Evolutionary conservation across 768 basidiomycete genomes (phyloP).

Genomic region (Boletus tomentosulus): DNA sequence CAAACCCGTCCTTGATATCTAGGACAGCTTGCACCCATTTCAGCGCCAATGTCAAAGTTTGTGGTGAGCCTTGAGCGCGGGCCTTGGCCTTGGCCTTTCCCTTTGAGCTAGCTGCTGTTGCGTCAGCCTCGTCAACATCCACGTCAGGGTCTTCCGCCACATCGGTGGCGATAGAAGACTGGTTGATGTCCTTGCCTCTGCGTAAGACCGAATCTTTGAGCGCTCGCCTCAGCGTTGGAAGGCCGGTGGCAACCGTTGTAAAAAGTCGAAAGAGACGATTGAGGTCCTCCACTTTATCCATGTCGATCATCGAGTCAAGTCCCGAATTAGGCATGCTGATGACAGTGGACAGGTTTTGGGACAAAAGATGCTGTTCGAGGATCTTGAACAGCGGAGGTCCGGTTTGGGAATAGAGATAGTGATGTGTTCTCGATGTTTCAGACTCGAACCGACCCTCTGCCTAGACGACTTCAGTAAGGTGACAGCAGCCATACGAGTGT

Average conservation of each 20-base stretch:
- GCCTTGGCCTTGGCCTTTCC: constrained; percentile 57
- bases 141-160: constrained; percentile 31
- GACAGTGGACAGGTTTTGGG: constrained; percentile 69
- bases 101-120: constrained; percentile 33
- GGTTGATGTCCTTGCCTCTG: constrained; percentile 80
- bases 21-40: constrained; percentile 94
- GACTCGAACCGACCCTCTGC: constrained; percentile 76
- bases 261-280: constrained; percentile 77
- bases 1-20: constrained; percentile 89
- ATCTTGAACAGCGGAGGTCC: constrained; percentile 64
- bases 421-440: constrained; percentile 79
- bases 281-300: constrained; percentile 71
- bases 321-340: constrained; percentile 82
- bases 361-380: constrained; percentile 72
- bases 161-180: constrained; percentile 44
- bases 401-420: constrained; percentile 81
- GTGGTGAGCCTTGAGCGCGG: constrained; percentile 38
- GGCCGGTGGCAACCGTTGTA: constrained; percentile 60
- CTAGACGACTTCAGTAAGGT: constrained; percentile 37
- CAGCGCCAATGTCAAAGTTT: constrained; percentile 58
- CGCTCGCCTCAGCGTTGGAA: constrained; percentile 56
- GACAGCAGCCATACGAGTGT: neutral
- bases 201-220: constrained; percentile 68
- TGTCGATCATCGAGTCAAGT: constrained; percentile 81
- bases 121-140: constrained; percentile 35